Conservation (phyloP, 164 flowering plant species). For the Protea cynaroides region DNA sequence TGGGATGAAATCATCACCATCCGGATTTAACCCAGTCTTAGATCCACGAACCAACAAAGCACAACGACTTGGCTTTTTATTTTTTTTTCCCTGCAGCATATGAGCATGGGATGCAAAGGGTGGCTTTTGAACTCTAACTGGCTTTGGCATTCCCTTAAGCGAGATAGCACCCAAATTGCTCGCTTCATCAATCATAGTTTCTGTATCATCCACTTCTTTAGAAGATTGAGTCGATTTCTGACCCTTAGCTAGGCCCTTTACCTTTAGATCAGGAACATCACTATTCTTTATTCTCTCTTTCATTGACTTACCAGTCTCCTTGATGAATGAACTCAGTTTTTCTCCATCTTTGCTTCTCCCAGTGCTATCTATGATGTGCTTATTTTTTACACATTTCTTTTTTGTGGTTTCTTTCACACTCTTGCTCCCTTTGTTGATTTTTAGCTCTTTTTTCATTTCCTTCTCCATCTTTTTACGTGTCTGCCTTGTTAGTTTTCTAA, state of each 20-base stretch:
- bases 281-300: slow-evolving; percentile 29
- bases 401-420: slow-evolving; percentile 18
- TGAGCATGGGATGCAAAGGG: slow-evolving; percentile 22
- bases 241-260: slow-evolving; percentile 6
- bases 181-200: slow-evolving; percentile 1
- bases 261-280: slow-evolving; percentile 10
- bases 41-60: slow-evolving; percentile 74
- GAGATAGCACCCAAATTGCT: slow-evolving; percentile 12
- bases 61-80: slow-evolving; percentile 54
- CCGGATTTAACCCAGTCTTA: slow-evolving; percentile 40
- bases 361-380: slow-evolving; percentile 11
- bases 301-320: slow-evolving; percentile 32
- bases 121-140: slow-evolving; percentile 20
- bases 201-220: slow-evolving; percentile 9
- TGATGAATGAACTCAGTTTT: slow-evolving; percentile 28
- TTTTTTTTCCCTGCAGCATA: slow-evolving; percentile 47
- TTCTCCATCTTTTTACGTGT: slow-evolving; percentile 59
- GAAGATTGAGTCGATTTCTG: slow-evolving; percentile 14
- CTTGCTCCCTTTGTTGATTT: slow-evolving; percentile 18
- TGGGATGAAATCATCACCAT: slow-evolving; percentile 59
- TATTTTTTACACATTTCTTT: slow-evolving; percentile 22
- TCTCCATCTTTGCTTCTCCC: slow-evolving; percentile 38
- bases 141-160: slow-evolving; percentile 6
- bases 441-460: slow-evolving; percentile 45
- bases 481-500: slow-evolving; percentile 70